Conservation (phyloP, 140 eudicot species). For the Anethum foeniculum region DNA sequence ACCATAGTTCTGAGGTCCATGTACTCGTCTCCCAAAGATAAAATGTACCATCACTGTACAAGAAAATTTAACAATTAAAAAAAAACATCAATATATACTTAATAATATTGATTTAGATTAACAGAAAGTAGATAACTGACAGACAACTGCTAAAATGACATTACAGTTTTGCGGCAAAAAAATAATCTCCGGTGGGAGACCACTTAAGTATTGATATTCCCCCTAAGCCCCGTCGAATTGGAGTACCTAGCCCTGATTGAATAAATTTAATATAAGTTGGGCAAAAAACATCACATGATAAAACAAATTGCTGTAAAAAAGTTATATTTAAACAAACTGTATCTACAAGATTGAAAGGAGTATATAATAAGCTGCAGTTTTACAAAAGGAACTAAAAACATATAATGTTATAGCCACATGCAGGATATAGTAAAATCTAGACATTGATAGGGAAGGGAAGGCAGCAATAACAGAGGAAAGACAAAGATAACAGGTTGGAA, state of each 20-base stretch:
- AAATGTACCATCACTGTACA: constrained; percentile 90
- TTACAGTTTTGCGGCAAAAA: constrained; percentile 91
- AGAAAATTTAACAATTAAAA: constrained; percentile 9
- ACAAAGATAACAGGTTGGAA: background rate
- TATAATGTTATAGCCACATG: background rate
- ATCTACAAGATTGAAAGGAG: background rate
- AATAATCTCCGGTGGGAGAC: constrained; percentile 98
- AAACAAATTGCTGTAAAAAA: background rate
- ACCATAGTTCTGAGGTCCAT: constrained; percentile 98
- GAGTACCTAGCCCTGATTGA: constrained; percentile 70
- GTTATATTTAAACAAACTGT: background rate
- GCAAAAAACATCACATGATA: background rate
- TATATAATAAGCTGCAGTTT: background rate
- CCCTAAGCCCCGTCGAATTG: constrained; percentile 94
- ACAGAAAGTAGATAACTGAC: constrained; percentile 11
- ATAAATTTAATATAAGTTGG: background rate
- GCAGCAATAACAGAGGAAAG: background rate
- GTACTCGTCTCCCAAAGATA: constrained; percentile 98
- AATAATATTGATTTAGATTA: background rate
- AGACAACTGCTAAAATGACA: constrained; percentile 18
- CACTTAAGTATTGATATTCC: constrained; percentile 83
- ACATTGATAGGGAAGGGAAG: background rate
- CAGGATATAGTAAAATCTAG: background rate
- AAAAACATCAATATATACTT: background rate
- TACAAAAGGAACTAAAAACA: background rate